Conservation (phyloP, 1,139 yeast species). For the Yamadazyma jaroonii region DNA sequence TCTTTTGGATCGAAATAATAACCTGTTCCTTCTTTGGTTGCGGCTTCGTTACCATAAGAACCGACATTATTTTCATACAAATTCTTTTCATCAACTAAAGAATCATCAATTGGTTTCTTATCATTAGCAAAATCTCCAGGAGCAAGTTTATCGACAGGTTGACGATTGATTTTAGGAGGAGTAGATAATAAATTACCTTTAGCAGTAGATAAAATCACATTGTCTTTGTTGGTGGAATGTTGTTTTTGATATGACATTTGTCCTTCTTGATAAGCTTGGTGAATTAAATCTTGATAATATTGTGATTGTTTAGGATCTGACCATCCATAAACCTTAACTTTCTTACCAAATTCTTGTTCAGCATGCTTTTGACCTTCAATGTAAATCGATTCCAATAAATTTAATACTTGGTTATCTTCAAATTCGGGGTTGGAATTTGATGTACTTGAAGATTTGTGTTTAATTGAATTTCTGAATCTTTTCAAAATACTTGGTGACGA, state of each 20-base stretch:
- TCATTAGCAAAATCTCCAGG: constrained; percentile 35
- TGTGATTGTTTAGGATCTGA: constrained; percentile 5
- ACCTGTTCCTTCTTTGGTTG: constrained; percentile 28
- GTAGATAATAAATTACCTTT: constrained; percentile 30
- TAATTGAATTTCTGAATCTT: constrained; percentile 22
- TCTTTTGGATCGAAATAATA: constrained; percentile 35
- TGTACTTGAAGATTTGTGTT: constrained; percentile 21
- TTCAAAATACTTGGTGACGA: constrained; percentile 19
- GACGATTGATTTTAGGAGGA: constrained; percentile 29
- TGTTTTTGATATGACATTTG: constrained; percentile 1
- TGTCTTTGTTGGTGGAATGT: neutral
- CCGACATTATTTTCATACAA: constrained; percentile 21
- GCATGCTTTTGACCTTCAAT: constrained; percentile 24
- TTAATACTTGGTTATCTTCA: constrained; percentile 3
- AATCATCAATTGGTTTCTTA: constrained; percentile 28
- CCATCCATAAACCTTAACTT: constrained; percentile 14
- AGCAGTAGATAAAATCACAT: constrained; percentile 18
- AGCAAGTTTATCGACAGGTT: constrained; percentile 26
- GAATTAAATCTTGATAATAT: constrained; percentile 6
- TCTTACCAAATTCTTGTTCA: constrained; percentile 13
- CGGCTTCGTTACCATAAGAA: constrained; percentile 28
- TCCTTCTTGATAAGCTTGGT: constrained; percentile 7
- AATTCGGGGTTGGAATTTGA: constrained; percentile 6
- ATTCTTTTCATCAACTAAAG: constrained; percentile 14
- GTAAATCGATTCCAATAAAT: constrained; percentile 18